phyloP scores from a whole-genome alignment of 345 rosid genomes.

The Eucalyptus melliodora region DNA sequence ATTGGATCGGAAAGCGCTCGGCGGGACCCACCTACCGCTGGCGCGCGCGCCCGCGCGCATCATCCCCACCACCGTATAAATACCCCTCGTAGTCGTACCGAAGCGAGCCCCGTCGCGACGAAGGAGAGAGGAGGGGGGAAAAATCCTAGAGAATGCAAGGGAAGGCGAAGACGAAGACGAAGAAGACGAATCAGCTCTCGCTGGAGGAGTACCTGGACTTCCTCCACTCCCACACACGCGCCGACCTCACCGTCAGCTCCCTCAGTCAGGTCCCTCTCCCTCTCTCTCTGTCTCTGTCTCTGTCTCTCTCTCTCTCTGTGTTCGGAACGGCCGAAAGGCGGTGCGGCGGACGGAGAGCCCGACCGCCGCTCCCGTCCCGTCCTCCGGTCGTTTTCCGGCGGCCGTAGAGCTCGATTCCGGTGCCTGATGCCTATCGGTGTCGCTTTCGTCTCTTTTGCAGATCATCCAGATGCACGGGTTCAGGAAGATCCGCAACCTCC shows the following conservation, averaged over 20 bases:
- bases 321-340: neutral
- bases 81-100: neutral
- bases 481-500: neutral
- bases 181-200: neutral
- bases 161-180: neutral
- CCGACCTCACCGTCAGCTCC: neutral
- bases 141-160: neutral
- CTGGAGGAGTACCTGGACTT: constrained; percentile 18
- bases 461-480: constrained; percentile 38
- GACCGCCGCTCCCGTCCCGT: neutral
- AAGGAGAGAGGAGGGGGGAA: neutral
- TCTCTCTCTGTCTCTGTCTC: neutral
- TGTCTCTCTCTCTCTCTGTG: neutral
- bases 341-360: neutral
- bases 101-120: neutral
- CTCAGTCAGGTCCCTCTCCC: constrained; percentile 21
- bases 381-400: neutral
- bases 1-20: neutral
- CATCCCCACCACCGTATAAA: neutral
- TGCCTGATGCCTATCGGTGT: neutral
- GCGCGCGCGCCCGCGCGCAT: neutral
- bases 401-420: neutral
- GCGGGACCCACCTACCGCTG: neutral
- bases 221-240: constrained; percentile 6
- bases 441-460: neutral